Evolutionary conservation across 1,284 basidiomycete genomes (phyloP).

Genomic region (Leccinum subrobustum): DNA sequence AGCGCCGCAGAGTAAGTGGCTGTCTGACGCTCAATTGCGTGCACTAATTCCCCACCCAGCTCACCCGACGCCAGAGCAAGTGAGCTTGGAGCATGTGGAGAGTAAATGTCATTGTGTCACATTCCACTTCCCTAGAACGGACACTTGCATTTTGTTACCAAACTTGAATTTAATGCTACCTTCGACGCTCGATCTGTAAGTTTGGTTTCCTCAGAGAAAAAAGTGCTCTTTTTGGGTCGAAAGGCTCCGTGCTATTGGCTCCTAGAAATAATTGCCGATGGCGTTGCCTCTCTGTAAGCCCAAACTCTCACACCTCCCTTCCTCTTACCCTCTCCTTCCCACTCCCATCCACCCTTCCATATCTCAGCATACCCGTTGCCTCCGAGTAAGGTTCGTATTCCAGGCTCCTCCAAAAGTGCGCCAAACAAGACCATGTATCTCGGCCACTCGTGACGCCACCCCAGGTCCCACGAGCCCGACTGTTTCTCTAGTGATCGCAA

Average conservation of each 20-base stretch:
- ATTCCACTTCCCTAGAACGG: constrained; percentile 9
- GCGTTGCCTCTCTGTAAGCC: constrained; percentile 28
- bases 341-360: constrained; percentile 66
- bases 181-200: background rate
- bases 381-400: constrained; percentile 50
- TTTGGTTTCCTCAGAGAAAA: background rate
- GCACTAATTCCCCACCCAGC: constrained; percentile 23
- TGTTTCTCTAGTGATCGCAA: constrained; percentile 20
- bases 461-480: constrained; percentile 33
- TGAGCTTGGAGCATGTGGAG: constrained; percentile 14
- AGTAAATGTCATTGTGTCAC: background rate
- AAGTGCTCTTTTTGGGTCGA: background rate
- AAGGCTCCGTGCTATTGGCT: background rate
- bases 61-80: constrained; percentile 34
- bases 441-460: constrained; percentile 78
- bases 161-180: constrained; percentile 1
- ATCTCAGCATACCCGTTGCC: constrained; percentile 66
- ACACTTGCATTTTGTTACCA: background rate
- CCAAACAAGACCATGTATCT: constrained; percentile 81
- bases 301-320: constrained; percentile 79
- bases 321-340: constrained; percentile 80
- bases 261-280: background rate
- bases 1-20: constrained; percentile 42
- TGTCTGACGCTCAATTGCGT: background rate
- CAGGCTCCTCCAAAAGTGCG: constrained; percentile 53